Percentiles rank a stretch among this genome's conserved stretches.
Evolutionary conservation across 495 filamentous ascomycete species (phyloP).

Genomic region (Clohesyomyces aquaticus): DNA sequence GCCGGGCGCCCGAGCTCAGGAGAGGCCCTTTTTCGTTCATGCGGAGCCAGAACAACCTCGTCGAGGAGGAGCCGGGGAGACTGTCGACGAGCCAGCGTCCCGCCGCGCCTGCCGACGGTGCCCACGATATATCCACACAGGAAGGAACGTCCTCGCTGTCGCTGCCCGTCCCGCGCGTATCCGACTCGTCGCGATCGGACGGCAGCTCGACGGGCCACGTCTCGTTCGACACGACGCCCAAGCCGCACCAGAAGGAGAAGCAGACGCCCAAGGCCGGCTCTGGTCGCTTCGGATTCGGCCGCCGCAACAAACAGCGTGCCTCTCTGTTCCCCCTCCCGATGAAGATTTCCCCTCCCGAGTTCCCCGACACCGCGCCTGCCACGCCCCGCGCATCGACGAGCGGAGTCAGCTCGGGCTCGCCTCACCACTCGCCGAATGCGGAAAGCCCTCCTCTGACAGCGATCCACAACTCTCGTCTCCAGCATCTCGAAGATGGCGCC

Average conservation of each 20-base stretch:
- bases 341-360: conserved; percentile 51
- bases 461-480: conserved; percentile 43
- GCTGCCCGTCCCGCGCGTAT: conserved; percentile 71
- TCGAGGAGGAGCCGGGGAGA: conserved; percentile 73
- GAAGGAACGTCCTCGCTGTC: conserved; percentile 69
- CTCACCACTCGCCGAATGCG: conserved; percentile 40
- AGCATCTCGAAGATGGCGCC: conserved; percentile 48
- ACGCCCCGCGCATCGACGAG: conserved; percentile 58
- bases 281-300: conserved; percentile 79
- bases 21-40: conserved; percentile 38
- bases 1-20: conserved; percentile 36
- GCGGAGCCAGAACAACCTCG: conserved; percentile 55
- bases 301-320: conserved; percentile 78
- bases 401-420: conserved; percentile 38
- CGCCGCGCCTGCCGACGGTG: conserved; percentile 61
- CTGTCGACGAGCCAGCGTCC: conserved; percentile 56
- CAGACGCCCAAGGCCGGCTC: conserved; percentile 63
- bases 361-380: conserved; percentile 47
- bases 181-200: conserved; percentile 91
- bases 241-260: conserved; percentile 60
- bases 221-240: conserved; percentile 64
- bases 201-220: conserved; percentile 78
- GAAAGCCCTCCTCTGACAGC: conserved; percentile 45
- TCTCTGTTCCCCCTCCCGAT: conserved; percentile 88
- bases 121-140: conserved; percentile 66